Percentiles rank a stretch among this genome's conserved stretches.
These are phyloP conservation scores for Chaetomidium leptoderma DNA, from an alignment of 495 filamentous ascomycete species.

Conservation along the genomic window DNA sequence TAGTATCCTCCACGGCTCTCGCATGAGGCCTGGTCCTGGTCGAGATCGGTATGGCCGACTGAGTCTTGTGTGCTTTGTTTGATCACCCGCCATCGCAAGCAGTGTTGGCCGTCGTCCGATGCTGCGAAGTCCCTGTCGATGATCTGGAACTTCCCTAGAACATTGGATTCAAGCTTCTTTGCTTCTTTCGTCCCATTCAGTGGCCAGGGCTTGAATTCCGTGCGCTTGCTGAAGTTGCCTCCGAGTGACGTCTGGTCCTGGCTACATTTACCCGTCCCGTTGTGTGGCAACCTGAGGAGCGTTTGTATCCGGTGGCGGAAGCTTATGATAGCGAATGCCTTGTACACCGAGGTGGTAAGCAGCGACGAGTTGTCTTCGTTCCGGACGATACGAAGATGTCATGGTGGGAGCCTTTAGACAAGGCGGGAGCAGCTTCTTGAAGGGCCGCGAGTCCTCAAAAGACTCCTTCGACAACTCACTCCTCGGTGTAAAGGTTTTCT, in stretches of 20 bases:
- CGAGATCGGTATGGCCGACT: constrained; percentile 10
- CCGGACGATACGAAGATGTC: too few species aligned
- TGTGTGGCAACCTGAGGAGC: constrained; percentile 3
- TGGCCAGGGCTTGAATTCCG: not conserved
- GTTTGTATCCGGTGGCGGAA: not conserved
- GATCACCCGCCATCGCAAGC: constrained; percentile 22
- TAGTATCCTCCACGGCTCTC: not conserved
- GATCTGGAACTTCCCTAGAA: constrained; percentile 25
- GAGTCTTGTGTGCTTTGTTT: constrained; percentile 22
- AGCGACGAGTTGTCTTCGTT: not conserved
- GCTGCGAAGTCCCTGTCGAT: constrained; percentile 1
- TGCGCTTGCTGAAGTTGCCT: not conserved
- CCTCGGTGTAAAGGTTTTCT: not conserved
- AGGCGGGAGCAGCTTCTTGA: not conserved
- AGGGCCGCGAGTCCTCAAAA: not conserved
- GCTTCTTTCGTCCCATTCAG: not conserved
- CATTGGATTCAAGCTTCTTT: not conserved
- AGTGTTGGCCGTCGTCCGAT: constrained; percentile 6
- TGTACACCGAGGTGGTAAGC: not conserved
- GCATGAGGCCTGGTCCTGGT: constrained; percentile 23
- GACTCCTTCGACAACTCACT: not conserved
- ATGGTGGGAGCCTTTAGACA: not conserved
- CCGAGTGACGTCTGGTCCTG: constrained; percentile 5
- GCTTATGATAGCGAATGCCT: not conserved
- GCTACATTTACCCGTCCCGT: constrained; percentile 17